Base-by-base conservation (phyloP, 441 rosid genomes). In the Bruguiera hainesii region DNA sequence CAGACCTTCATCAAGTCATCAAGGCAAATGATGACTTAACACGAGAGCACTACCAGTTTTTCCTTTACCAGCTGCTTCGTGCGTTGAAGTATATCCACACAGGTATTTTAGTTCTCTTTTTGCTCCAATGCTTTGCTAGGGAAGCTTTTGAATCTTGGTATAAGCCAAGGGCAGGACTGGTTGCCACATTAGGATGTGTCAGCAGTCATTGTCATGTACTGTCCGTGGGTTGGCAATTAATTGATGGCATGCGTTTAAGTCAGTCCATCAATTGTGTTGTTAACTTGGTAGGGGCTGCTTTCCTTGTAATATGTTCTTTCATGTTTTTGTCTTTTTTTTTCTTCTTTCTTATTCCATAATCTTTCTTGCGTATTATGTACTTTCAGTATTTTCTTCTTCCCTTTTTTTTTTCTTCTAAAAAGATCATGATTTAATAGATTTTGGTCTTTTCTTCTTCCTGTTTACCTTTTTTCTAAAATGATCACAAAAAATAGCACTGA, bases 21-120 rank as follows among this genome's bases (percentile, higher is more conserved):
- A 95, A 95, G 81, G 98, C 99, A 42, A 95, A 92, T 67, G 95
- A 92, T 73, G 99, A 95, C 56, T 85, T 95, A 83, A 95, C 97
- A 0, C 79, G 79, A 25, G 97, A 95, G 68, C 99, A 95, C 67
- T 86, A 87, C 64, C 99, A 95, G 65, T 92, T 95, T 79, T 95
- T 95, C 63, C 93, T 95, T 64, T 95, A 92, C 71, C 99, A 92
- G 78, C 81, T 95, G 81, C 93, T 95, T 35, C 96, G 97, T 51
- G 98, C 93, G 18, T 71, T 92, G 75, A 95, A 95, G 74, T 81
- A 85, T 69, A 88, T 90, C 83, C 96, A 91, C 80, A 81, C 93
- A 71, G 96, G 96, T 87, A 79, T 5, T 10, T 6, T 21, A 21
- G 30, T 25, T 56, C 39, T 56, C n/a, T 33, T 21, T 16, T 7